Conservation (phyloP, 202 grass and related monocot genomes). For the Panicum hallii region DNA sequence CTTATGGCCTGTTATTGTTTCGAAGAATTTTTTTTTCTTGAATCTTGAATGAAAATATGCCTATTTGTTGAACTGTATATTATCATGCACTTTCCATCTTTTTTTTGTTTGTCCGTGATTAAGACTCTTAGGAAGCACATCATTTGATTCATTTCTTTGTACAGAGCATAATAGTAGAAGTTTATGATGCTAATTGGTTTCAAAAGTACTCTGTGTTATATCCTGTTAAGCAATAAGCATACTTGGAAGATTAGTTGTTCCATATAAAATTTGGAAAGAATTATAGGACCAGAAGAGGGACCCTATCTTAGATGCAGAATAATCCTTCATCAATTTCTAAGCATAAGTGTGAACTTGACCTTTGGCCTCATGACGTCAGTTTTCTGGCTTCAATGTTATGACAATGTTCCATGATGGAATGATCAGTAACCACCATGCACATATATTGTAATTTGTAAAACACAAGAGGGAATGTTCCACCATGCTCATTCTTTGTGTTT, state of each 20-base stretch:
- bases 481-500: not conserved
- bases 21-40: not conserved
- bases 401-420: not conserved
- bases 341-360: not conserved
- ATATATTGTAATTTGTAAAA: not conserved
- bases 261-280: not conserved
- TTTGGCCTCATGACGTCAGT: not conserved
- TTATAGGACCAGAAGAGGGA: not conserved
- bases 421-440: not conserved
- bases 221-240: not conserved
- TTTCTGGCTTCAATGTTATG: not conserved
- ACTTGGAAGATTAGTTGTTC: not conserved
- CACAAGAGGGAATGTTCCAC: not conserved
- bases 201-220: not conserved
- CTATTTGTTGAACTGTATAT: not conserved
- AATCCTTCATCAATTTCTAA: not conserved
- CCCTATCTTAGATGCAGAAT: constrained; percentile 8
- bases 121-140: not conserved
- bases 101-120: not conserved
- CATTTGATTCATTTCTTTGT: not conserved
- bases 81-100: not conserved
- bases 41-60: not conserved
- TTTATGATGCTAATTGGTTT: not conserved
- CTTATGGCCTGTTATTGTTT: not conserved
- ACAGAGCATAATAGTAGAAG: not conserved